A percentile compares a stretch with the other conserved stretches of the same genome.
These are phyloP conservation scores for Torulaspora pretoriensis DNA, from an alignment of 1,139 yeast genomes.

Conservation along the genomic window DNA sequence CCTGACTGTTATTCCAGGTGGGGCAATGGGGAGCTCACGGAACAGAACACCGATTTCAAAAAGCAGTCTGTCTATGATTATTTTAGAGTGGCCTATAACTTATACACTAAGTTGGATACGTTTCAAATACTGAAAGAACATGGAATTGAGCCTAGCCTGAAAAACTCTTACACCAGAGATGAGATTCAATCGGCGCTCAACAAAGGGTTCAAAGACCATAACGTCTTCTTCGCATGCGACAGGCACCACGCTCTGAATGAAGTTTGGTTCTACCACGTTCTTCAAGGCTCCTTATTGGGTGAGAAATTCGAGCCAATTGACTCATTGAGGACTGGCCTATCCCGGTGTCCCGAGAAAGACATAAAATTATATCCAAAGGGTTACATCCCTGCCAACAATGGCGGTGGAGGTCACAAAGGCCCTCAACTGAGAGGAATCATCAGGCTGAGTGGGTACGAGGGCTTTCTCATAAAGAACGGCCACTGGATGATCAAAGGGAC, in stretches of 20 bases:
- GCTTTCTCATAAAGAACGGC: conserved; percentile 78
- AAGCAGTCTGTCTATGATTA: conserved; percentile 73
- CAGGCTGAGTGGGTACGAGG: conserved; percentile 56
- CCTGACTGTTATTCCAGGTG: conserved; percentile 58
- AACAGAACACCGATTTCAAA: conserved; percentile 24
- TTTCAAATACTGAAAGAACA: conserved; percentile 60
- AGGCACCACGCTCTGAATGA: conserved; percentile 66
- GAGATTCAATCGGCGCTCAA: conserved; percentile 64
- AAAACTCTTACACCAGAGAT: conserved; percentile 56
- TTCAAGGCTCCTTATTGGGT: conserved; percentile 65
- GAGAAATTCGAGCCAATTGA: conserved; percentile 68
- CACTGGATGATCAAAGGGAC: conserved; percentile 80
- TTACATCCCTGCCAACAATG: conserved; percentile 36
- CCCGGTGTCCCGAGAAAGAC: conserved; percentile 67
- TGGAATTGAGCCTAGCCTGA: conserved; percentile 64
- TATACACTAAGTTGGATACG: conserved; percentile 66
- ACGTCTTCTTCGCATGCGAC: conserved; percentile 72
- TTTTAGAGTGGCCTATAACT: conserved; percentile 58
- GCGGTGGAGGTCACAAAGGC: conserved; percentile 13
- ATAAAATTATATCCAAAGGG: conserved; percentile 76
- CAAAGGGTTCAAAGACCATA: conserved; percentile 52
- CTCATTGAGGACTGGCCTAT: conserved; percentile 41
- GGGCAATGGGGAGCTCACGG: conserved; percentile 17
- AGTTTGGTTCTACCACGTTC: conserved; percentile 84
- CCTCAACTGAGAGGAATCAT: conserved; percentile 45